phyloP scores from a whole-genome alignment of 1,284 basidiomycete species.

The Sparassis latifolia region DNA sequence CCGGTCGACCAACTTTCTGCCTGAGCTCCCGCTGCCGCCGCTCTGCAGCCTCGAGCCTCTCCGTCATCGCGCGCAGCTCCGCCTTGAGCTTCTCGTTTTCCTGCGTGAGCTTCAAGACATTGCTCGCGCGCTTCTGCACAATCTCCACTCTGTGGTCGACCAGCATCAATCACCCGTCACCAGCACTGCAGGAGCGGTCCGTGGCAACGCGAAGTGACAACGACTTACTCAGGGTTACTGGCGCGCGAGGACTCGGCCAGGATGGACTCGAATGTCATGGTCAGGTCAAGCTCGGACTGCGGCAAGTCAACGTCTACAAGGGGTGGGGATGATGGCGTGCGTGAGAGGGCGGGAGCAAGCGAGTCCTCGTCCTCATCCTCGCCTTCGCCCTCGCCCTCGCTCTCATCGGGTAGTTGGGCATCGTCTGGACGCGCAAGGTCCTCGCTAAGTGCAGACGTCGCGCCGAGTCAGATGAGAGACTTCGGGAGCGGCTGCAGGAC shows the following conservation, averaged over 20 bases:
- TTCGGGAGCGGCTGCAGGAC: no score
- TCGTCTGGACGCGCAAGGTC: no score
- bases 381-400: no score
- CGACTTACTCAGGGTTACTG: slow-evolving; percentile 29
- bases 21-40: slow-evolving; percentile 52
- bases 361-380: no score
- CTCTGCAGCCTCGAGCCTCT: slow-evolving; percentile 68
- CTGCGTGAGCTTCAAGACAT: slow-evolving; percentile 65
- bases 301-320: slow-evolving; percentile 46
- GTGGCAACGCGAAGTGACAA: slow-evolving; percentile 1
- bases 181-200: neutral
- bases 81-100: slow-evolving; percentile 74
- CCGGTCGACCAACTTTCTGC: slow-evolving; percentile 16
- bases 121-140: slow-evolving; percentile 69
- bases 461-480: no score
- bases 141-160: slow-evolving; percentile 42
- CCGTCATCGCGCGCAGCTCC: slow-evolving; percentile 67
- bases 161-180: slow-evolving; percentile 2
- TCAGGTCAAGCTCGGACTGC: slow-evolving; percentile 41
- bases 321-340: slow-evolving; percentile 2
- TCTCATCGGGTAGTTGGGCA: no score
- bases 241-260: slow-evolving; percentile 17
- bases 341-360: neutral
- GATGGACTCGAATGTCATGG: slow-evolving; percentile 44
- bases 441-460: no score